Evolutionary conservation across 148 eudicot species (phyloP), one percentile per base, ranked within the genome.

Genomic region (Amaranthus hypochondriacus): DNA sequence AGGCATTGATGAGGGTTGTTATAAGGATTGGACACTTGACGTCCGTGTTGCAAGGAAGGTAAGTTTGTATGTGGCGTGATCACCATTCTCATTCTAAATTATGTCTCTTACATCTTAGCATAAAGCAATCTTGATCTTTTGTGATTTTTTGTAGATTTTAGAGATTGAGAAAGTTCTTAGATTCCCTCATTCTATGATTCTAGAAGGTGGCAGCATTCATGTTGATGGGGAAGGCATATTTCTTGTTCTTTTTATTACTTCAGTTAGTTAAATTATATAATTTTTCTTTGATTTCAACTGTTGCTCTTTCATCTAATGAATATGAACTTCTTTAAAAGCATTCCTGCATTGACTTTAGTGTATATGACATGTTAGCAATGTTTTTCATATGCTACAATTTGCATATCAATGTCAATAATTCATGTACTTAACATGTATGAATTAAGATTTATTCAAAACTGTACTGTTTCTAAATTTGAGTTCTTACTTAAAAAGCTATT

Each of bases 171-270:
- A 78, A 81, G 68, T 85, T 71, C 93, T 96, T 58, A 89, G 94
- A 82, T 95, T 95, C 87, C 82, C 89, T 8, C 96, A 95, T 47
- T 85, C 92, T 67, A 87, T 95, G 86, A 82, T 92, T 64, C 88
- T 95, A 73, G 99, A 95, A 87, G 99, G 99, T 69, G 99, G 99
- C 68, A 92, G 97, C 88, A 90, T 95, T 72, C 99, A 95, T 78
- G 99, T 95, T n/a, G 99, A 95, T 21, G 99, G 99, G 72, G 94
- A 95, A 87, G 99, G 98, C 91, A 81, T 14, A 46, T 68, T 5
- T 48, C 5, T 12, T 57, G 18, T 50, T 14, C 21, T 71, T 12
- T 65, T 12, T 65, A 39, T 6, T 14, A 7, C 10, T 9, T 9
- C 7, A n/a, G 3, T 47, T n/a, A 49, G 57, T 47, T 50, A 48